A percentile compares a stretch with the other conserved stretches of the same genome.
Conservation (phyloP, 2,329 filamentous ascomycete species). For the Incumbomyces delicatus region DNA sequence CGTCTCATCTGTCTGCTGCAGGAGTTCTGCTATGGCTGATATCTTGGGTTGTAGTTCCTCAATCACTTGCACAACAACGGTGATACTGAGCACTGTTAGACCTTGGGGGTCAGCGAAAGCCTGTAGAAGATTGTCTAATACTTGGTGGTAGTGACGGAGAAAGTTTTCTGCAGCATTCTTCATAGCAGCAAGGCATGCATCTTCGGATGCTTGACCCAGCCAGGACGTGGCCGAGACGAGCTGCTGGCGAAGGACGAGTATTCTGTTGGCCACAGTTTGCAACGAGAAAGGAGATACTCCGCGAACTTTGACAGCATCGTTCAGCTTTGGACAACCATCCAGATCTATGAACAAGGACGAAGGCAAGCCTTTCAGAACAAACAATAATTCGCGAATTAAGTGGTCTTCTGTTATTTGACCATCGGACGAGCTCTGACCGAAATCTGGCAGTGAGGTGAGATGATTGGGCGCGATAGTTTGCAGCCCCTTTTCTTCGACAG, state of each 20-base stretch:
- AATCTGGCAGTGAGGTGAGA: not conserved
- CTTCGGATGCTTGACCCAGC: slow-evolving; percentile 2
- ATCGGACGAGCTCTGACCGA: not conserved
- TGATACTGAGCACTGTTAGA: not conserved
- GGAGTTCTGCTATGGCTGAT: not conserved
- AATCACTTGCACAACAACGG: not conserved
- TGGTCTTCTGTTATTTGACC: slow-evolving; percentile 58
- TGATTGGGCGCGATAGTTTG: too few relatives aligned
- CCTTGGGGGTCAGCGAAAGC: not conserved
- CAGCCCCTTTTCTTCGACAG: not conserved
- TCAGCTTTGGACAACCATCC: slow-evolving; percentile 27
- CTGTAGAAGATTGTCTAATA: not conserved
- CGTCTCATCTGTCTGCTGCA: not conserved
- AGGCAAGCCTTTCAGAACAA: slow-evolving; percentile 72
- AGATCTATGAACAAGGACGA: slow-evolving; percentile 57
- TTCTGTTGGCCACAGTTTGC: slow-evolving; percentile 3
- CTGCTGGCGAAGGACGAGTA: not conserved
- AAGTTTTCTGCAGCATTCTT: slow-evolving; percentile 19
- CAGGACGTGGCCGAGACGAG: slow-evolving; percentile 10
- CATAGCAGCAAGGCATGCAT: slow-evolving; percentile 17
- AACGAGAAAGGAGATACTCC: slow-evolving; percentile 5
- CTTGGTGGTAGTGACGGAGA: not conserved
- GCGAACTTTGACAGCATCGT: slow-evolving; percentile 27
- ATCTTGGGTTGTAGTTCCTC: not conserved
- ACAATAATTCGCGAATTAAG: slow-evolving; percentile 65